Percentiles rank a stretch among this genome's conserved stretches.
Evolutionary conservation across 2,329 filamentous ascomycete genomes (phyloP).

Genomic region (Rhynchosporium agropyri): DNA sequence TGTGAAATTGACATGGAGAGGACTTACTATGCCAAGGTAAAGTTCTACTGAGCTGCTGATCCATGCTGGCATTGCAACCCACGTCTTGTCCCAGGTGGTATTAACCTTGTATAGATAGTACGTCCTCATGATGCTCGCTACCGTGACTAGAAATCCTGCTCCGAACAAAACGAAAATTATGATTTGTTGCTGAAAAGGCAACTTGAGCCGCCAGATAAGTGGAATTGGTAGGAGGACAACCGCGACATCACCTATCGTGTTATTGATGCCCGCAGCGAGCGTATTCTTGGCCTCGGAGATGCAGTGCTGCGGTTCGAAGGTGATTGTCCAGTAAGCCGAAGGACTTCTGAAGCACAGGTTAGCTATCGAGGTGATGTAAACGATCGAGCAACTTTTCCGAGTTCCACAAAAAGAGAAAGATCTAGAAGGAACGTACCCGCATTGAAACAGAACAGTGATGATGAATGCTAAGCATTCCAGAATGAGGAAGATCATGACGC

Average conservation of each 20-base stretch:
- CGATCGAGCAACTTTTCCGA: too few species aligned
- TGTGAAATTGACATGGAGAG: neutral
- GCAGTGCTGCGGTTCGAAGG: conserved; percentile 43
- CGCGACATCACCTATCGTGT: conserved; percentile 60
- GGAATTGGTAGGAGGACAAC: conserved; percentile 54
- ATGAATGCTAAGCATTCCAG: conserved; percentile 42
- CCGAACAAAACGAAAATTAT: conserved; percentile 52
- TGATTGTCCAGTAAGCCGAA: conserved; percentile 45
- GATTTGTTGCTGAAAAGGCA: conserved; percentile 51
- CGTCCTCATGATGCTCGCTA: conserved; percentile 45
- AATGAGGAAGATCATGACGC: conserved; percentile 42
- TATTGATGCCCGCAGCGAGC: conserved; percentile 57
- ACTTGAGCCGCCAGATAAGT: conserved; percentile 48
- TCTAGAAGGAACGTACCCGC: conserved; percentile 41
- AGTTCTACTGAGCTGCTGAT: conserved; percentile 46
- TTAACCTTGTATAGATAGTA: conserved; percentile 42
- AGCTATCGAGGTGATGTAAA: neutral
- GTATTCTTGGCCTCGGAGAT: conserved; percentile 55
- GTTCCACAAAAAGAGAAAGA: neutral
- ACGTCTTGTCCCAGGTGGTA: conserved; percentile 42
- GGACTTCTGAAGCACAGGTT: conserved; percentile 40
- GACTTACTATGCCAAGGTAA: conserved; percentile 43
- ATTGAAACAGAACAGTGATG: conserved; percentile 45
- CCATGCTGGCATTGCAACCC: conserved; percentile 43
- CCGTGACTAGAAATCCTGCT: conserved; percentile 50